phyloP scores from a whole-genome alignment of 352 stramenopile genomes.

The Phytophthora litchii region DNA sequence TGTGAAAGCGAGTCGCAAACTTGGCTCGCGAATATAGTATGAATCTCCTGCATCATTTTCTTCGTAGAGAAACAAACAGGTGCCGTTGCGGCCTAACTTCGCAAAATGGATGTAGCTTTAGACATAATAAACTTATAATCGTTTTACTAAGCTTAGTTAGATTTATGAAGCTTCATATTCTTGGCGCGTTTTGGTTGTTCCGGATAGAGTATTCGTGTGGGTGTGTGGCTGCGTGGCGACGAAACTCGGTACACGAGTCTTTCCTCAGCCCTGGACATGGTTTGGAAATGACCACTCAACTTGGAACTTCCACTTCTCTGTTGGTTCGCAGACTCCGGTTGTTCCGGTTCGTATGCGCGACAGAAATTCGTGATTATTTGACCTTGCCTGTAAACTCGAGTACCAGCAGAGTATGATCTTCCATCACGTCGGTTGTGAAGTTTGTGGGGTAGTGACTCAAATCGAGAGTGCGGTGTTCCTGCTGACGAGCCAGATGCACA shows the following conservation, averaged over 20 bases:
- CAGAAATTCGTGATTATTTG: slow-evolving; percentile 20
- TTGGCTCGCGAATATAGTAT: too few relatives aligned
- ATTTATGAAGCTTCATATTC: slow-evolving; percentile 2
- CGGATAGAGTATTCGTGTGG: background rate
- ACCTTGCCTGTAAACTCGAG: slow-evolving; percentile 10
- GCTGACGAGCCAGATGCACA: slow-evolving; percentile 6
- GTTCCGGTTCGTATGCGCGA: background rate
- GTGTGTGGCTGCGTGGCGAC: background rate
- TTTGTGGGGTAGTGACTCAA: background rate
- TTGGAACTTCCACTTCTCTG: slow-evolving; percentile 9
- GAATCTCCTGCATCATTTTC: too few relatives aligned
- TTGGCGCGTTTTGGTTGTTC: slow-evolving; percentile 9
- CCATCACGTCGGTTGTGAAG: background rate
- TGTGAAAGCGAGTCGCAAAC: too few relatives aligned
- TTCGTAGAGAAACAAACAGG: too few relatives aligned
- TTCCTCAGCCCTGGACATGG: background rate
- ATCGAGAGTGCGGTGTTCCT: slow-evolving; percentile 9
- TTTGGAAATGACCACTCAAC: slow-evolving; percentile 6
- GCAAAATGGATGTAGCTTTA: too few relatives aligned
- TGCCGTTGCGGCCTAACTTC: too few relatives aligned
- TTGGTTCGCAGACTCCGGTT: background rate
- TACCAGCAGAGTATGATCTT: slow-evolving; percentile 18
- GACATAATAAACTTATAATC: background rate
- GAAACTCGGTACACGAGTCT: background rate
- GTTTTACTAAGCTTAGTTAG: slow-evolving; percentile 6